Percentiles rank a stretch among this genome's conserved stretches.
phyloP scores from a whole-genome alignment of 495 filamentous ascomycete genomes.

The Cudoniella acicularis region DNA sequence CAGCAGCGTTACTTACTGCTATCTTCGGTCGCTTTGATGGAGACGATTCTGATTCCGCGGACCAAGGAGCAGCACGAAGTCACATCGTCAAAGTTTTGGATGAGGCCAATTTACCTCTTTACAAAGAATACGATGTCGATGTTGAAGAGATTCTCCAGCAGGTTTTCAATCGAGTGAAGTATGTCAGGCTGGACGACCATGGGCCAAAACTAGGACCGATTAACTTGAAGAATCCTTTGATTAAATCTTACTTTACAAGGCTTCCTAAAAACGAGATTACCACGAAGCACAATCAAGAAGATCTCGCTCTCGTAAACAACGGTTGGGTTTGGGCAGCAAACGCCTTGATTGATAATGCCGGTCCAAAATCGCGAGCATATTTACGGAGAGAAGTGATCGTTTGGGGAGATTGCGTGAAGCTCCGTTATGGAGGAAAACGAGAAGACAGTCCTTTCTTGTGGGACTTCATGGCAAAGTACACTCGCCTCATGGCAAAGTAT shows the following conservation, averaged over 20 bases:
- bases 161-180: constrained; percentile 90
- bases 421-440: constrained; percentile 78
- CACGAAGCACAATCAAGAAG: constrained; percentile 67
- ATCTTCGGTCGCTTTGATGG: constrained; percentile 66
- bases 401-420: constrained; percentile 98
- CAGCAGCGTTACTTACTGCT: constrained; percentile 63
- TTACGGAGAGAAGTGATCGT: constrained; percentile 92
- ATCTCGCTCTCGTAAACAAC: constrained; percentile 87
- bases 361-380: constrained; percentile 82
- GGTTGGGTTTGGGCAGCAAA: constrained; percentile 99
- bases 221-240: constrained; percentile 70
- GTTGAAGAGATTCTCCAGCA: constrained; percentile 80
- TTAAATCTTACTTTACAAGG: constrained; percentile 94
- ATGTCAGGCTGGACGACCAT: constrained; percentile 83
- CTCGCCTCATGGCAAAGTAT: constrained; percentile 88
- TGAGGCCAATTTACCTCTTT: constrained; percentile 81
- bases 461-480: constrained; percentile 93
- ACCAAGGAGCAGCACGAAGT: constrained; percentile 44
- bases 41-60: constrained; percentile 36
- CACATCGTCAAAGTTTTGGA: constrained; percentile 64
- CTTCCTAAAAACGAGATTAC: constrained; percentile 78
- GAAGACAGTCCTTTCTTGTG: constrained; percentile 91
- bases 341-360: constrained; percentile 89
- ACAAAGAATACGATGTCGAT: constrained; percentile 86
- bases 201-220: constrained; percentile 86